Conservation (phyloP, 1,284 basidiomycete species). For the Marasmius fiardii region DNA sequence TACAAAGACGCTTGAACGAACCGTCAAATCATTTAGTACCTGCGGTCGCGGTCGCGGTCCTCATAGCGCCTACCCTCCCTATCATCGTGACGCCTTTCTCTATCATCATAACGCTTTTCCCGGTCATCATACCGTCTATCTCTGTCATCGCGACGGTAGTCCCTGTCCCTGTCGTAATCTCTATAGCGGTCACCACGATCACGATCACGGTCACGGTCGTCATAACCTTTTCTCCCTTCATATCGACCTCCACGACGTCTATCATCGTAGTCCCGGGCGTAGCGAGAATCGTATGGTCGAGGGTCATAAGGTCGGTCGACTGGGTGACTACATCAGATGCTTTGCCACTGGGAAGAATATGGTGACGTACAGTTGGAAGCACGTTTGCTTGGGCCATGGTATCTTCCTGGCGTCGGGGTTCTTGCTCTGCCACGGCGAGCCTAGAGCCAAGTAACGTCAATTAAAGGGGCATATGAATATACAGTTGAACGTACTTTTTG, state of each 20-base stretch:
- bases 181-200: conserved; percentile 28
- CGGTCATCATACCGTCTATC: conserved; percentile 22
- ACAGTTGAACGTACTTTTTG: conserved; percentile 63
- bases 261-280: conserved; percentile 62
- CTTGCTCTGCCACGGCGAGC: conserved; percentile 92
- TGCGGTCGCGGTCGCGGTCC: conserved; percentile 14
- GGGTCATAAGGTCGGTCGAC: conserved; percentile 79
- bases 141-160: conserved; percentile 27
- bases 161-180: conserved; percentile 31
- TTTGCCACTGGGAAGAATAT: conserved; percentile 7
- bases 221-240: conserved; percentile 43
- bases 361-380: conserved; percentile 45
- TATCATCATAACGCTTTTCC: conserved; percentile 18
- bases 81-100: conserved; percentile 23
- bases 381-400: conserved; percentile 87
- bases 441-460: conserved; percentile 35
- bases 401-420: conserved; percentile 92
- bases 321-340: conserved; percentile 21
- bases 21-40: neutral
- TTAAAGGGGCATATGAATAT: neutral
- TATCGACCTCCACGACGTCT: conserved; percentile 34
- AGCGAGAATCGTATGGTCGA: conserved; percentile 77
- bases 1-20: neutral
- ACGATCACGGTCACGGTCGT: conserved; percentile 42
- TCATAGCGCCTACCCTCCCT: no score